These are phyloP conservation scores for Crucihimalaya himalaica DNA, from an alignment of 345 rosid genomes.

Conservation along the genomic window DNA sequence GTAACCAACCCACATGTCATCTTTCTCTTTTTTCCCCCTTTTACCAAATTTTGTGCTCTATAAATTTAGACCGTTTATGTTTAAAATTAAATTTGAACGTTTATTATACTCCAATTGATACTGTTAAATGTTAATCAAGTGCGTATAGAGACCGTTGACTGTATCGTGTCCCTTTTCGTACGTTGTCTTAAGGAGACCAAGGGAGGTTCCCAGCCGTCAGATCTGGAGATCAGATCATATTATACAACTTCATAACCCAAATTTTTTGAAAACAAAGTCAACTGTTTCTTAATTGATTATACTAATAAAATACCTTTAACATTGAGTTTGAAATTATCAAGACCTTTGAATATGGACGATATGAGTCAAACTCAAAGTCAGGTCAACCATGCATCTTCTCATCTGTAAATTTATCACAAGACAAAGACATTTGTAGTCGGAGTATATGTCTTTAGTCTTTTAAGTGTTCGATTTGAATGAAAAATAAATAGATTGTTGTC, in stretches of 20 bases:
- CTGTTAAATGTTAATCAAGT: background rate
- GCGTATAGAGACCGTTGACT: conserved; percentile 10
- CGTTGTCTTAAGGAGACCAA: background rate
- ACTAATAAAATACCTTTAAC: background rate
- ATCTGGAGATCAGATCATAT: background rate
- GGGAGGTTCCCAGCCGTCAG: background rate
- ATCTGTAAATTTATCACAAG: background rate
- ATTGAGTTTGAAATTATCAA: background rate
- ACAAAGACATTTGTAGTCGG: background rate
- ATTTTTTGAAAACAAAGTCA: conserved; percentile 8
- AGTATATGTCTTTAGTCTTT: background rate
- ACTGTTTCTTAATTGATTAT: conserved; percentile 9
- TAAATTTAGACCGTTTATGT: background rate
- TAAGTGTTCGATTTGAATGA: background rate
- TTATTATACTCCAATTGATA: background rate
- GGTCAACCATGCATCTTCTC: conserved; percentile 9
- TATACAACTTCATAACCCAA: conserved; percentile 1
- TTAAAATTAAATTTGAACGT: background rate
- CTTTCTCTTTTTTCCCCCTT: conserved; percentile 21
- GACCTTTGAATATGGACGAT: conserved; percentile 14
- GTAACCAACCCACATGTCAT: conserved; percentile 24
- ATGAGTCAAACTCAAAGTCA: conserved; percentile 15
- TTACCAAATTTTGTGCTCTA: conserved; percentile 8
- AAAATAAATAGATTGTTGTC: background rate
- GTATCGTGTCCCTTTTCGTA: conserved; percentile 18